Percentiles rank a stretch among this genome's conserved stretches.
Evolutionary conservation across 257 asterid species (phyloP).

Genomic region (Cruciata laevipes): DNA sequence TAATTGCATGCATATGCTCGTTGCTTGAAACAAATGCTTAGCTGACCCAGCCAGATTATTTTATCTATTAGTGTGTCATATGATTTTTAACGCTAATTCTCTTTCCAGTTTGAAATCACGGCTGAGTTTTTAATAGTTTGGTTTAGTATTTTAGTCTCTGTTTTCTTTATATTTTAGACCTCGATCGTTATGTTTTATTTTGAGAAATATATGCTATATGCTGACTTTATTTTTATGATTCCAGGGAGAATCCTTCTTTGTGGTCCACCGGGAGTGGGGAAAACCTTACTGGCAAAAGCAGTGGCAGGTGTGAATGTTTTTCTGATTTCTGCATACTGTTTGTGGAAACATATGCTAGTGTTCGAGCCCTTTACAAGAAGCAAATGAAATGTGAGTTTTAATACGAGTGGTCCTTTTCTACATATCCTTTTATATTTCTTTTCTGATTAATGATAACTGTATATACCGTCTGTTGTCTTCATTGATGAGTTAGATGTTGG

Average conservation of each 20-base stretch:
- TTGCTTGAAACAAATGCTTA: background rate
- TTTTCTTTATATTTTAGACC: too few species aligned
- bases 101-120: background rate
- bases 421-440: background rate
- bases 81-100: background rate
- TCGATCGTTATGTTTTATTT: too few species aligned
- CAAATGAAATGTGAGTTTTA: slow-evolving; percentile 64
- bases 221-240: slow-evolving; percentile 15
- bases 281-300: slow-evolving; percentile 93
- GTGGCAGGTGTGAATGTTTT: slow-evolving; percentile 98
- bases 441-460: background rate
- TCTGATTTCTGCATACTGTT: slow-evolving; percentile 96
- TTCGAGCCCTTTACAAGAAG: slow-evolving; percentile 97
- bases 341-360: slow-evolving; percentile 96
- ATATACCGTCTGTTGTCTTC: slow-evolving; percentile 82
- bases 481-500: slow-evolving; percentile 98
- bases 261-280: slow-evolving; percentile 99
- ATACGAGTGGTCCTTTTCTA: background rate
- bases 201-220: too few species aligned
- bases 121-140: background rate
- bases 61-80: background rate
- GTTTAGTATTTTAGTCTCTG: background rate
- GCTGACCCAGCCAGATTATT: background rate
- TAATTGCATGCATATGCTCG: slow-evolving; percentile 15
- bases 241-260: slow-evolving; percentile 96